Conservation (phyloP, 495 filamentous ascomycete genomes). For the Cladorrhinum samala region DNA sequence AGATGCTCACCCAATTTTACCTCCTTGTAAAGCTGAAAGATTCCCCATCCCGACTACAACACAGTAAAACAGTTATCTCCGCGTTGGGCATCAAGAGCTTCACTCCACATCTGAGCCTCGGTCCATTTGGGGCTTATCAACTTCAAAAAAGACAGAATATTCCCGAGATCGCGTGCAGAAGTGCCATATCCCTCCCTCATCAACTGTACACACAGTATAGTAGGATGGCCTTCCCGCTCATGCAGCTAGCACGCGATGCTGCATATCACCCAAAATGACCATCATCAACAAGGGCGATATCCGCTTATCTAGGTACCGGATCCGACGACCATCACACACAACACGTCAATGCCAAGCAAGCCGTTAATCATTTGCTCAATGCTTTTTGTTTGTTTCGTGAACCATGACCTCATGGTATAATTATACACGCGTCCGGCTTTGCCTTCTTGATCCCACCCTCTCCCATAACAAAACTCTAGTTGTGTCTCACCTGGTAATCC, state of each 20-base stretch:
- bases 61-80: background rate
- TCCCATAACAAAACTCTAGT: constrained; percentile 14
- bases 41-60: background rate
- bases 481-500: constrained; percentile 56
- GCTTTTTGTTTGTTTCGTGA: background rate
- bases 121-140: too few relatives aligned
- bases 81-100: background rate
- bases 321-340: background rate
- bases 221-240: background rate
- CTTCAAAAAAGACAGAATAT: too few relatives aligned
- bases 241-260: constrained; percentile 7
- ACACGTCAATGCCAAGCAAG: too few relatives aligned
- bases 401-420: background rate
- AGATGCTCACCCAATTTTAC: too few relatives aligned
- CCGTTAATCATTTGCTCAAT: constrained; percentile 1
- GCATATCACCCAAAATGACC: background rate
- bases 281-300: background rate
- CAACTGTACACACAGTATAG: background rate
- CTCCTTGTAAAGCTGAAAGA: background rate
- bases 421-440: background rate
- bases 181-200: background rate
- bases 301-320: too few relatives aligned
- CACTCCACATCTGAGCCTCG: too few relatives aligned
- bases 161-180: too few relatives aligned
- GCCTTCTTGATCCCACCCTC: background rate